These are phyloP conservation scores for Sonneratia caseolaris DNA, from an alignment of 345 rosid species.

Conservation along the genomic window DNA sequence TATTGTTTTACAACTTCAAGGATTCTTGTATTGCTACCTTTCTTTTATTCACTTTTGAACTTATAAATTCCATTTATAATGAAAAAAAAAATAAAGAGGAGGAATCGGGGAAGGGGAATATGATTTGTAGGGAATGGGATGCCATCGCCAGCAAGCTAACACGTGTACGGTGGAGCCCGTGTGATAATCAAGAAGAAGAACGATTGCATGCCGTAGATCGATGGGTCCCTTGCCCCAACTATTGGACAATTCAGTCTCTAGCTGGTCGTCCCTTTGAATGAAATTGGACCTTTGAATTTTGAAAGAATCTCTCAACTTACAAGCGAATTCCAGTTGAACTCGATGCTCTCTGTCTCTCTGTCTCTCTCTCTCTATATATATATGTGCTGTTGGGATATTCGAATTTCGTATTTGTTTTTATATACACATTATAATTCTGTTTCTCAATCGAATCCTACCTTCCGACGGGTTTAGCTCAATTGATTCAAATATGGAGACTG, in stretches of 20 bases:
- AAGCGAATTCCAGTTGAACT: not conserved
- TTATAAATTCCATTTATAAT: too few species aligned
- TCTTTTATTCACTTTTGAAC: too few species aligned
- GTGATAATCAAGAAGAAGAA: not conserved
- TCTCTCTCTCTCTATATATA: not conserved
- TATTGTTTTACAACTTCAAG: too few species aligned
- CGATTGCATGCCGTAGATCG: not conserved
- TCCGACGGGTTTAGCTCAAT: too few species aligned
- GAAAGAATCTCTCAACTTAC: constrained; percentile 3
- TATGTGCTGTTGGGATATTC: not conserved
- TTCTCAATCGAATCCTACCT: not conserved
- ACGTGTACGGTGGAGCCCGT: not conserved
- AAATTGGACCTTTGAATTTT: constrained; percentile 3
- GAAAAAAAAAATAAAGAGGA: not conserved
- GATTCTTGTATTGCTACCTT: too few species aligned
- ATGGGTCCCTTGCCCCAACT: constrained; percentile 2
- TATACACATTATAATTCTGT: not conserved
- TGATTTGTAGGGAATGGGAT: not conserved
- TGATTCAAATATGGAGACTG: not conserved
- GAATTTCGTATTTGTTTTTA: not conserved
- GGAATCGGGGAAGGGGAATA: not conserved
- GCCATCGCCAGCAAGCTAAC: constrained; percentile 3
- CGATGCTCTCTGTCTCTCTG: not conserved
- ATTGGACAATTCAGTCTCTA: not conserved
- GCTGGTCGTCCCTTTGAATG: constrained; percentile 4